Evolutionary conservation across 192 early-diverging fungal genomes (phyloP), one percentile per base, ranked within the genome.

Genomic region (Entomortierella parvispora): DNA sequence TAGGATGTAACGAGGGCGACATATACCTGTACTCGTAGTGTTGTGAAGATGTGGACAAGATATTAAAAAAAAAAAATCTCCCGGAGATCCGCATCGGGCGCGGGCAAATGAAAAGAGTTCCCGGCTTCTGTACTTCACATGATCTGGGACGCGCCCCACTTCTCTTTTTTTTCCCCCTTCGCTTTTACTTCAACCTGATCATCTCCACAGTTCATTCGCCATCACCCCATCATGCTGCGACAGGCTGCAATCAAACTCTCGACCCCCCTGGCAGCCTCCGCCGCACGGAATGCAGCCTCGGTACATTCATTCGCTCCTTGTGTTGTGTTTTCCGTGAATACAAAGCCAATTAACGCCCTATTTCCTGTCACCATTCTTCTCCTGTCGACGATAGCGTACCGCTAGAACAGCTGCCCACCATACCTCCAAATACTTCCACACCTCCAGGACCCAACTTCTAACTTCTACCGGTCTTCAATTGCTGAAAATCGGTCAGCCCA

Each of bases 1-100:
- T 89, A 44, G 87, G 87, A 44, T 89, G 85, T 43, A 62, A 66
- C 32, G 87, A 89, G 52, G 87, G 87, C 34, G 84, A 89, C 63
- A 68, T 89, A 58, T 86, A 84, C 60, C 62, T 89, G 53, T 86
- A 85, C 62, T 84, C 87, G 17, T 87, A 65, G 50, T 15, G 37
- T 9, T 40, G 37, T 40, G 37, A 47, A 12, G 8, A 40, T 9
- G 37, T 28, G 31, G 31, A 53, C 4, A 22, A 25, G 28, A n/a
- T n/a, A n/a, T n/a, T n/a, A n/a, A n/a, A n/a, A n/a, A n/a, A n/a
- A n/a, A n/a, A n/a, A n/a, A n/a, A n/a, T n/a, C n/a, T n/a, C n/a
- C n/a, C n/a, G n/a, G n/a, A n/a, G n/a, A n/a, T n/a, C n/a, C n/a
- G 22, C 15, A 23, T 49, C 22, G 8, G 47, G 18, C 6, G 47